These are phyloP conservation scores for Encephalitozoon intestinalis DNA, from an alignment of 371 early-diverging fungal species.

Conservation along the genomic window DNA sequence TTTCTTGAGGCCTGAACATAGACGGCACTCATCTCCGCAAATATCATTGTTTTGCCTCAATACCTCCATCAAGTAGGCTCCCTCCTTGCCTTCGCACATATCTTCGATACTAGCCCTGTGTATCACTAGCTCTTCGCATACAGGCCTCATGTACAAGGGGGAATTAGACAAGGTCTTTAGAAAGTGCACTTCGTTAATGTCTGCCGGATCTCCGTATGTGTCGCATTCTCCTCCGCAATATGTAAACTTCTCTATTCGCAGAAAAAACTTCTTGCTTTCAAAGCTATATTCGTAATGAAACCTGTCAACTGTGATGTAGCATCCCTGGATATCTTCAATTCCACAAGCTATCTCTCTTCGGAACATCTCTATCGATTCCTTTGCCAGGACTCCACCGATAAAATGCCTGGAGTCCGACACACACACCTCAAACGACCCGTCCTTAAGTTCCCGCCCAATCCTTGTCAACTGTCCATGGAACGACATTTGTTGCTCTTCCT, in stretches of 20 bases:
- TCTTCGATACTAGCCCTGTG: background rate
- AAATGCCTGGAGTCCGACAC: background rate
- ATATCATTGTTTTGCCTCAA: background rate
- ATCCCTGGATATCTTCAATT: slow-evolving; percentile 16
- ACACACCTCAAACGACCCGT: background rate
- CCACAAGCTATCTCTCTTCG: background rate
- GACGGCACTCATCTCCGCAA: background rate
- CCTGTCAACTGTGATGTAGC: slow-evolving; percentile 4
- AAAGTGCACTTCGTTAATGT: background rate
- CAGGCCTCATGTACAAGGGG: background rate
- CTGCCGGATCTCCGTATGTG: slow-evolving; percentile 1
- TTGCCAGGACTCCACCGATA: background rate
- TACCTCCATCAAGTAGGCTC: background rate
- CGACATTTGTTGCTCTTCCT: background rate
- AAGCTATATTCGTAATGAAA: background rate
- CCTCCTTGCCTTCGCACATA: background rate
- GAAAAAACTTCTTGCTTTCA: slow-evolving; percentile 12
- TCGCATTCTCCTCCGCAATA: slow-evolving; percentile 21
- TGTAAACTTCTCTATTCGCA: slow-evolving; percentile 1
- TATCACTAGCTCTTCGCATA: background rate
- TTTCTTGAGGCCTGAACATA: background rate
- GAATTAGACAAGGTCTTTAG: background rate
- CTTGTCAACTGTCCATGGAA: background rate
- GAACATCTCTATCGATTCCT: background rate
- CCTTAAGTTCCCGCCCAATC: background rate